Evolutionary conservation across 1,284 basidiomycete genomes (phyloP).

Genomic region (Trichosporon coremiiforme): DNA sequence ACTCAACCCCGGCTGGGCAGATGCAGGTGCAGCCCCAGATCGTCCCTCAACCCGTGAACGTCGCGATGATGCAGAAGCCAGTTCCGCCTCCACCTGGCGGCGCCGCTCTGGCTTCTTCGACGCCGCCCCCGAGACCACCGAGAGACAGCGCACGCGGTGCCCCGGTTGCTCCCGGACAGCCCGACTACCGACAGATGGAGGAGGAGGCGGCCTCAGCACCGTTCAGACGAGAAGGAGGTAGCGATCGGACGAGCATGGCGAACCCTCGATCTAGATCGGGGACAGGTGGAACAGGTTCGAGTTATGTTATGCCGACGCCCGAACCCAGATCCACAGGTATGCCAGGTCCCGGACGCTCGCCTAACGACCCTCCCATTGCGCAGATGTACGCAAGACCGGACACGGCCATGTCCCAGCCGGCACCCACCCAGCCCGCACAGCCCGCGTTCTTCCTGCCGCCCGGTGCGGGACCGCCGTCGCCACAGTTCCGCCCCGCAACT

Average conservation of each 20-base stretch:
- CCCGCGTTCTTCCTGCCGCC: conserved; percentile 30
- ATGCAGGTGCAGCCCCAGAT: conserved; percentile 23
- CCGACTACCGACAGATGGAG: conserved; percentile 22
- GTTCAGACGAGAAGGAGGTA: conserved; percentile 19
- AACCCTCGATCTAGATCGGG: conserved; percentile 20
- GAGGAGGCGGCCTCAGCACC: conserved; percentile 21
- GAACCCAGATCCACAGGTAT: background rate
- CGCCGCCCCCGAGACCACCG: conserved; percentile 15
- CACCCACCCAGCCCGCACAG: conserved; percentile 19
- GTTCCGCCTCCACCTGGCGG: conserved; percentile 11
- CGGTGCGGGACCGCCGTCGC: conserved; percentile 30
- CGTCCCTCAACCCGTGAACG: conserved; percentile 19
- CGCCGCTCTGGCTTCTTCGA: background rate
- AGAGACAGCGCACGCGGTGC: conserved; percentile 16
- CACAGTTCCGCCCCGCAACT: conserved; percentile 26
- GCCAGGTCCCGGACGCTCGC: conserved; percentile 19
- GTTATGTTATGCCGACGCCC: background rate
- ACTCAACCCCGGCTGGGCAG: conserved; percentile 27
- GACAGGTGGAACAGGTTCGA: conserved; percentile 16
- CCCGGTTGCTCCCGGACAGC: background rate
- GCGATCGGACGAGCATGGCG: background rate
- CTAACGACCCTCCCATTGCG: conserved; percentile 16
- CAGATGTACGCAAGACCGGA: conserved; percentile 11
- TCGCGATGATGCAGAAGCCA: conserved; percentile 2
- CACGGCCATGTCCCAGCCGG: conserved; percentile 17